phyloP scores from a whole-genome alignment of 1,284 basidiomycete species.

The Ganoderma meredithae region DNA sequence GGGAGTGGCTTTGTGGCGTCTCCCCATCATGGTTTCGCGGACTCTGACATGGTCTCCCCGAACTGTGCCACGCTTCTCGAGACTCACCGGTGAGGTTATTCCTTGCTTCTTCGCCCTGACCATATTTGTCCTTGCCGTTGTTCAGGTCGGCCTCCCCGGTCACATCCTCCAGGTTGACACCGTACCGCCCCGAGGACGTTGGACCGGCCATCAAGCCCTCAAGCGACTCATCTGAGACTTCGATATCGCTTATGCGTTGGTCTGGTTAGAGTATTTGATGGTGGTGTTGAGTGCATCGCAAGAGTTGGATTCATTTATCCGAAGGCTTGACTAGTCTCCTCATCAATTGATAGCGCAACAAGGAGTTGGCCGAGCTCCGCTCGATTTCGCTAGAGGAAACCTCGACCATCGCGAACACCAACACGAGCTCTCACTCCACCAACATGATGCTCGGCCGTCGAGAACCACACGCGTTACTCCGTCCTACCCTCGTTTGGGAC shows the following conservation, averaged over 20 bases:
- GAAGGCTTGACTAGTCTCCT: neutral
- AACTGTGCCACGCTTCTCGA: neutral
- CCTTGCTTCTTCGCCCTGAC: neutral
- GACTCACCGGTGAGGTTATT: neutral
- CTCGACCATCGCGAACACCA: neutral
- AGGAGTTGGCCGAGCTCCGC: neutral
- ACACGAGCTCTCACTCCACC: neutral
- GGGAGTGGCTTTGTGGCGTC: neutral
- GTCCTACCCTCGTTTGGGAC: neutral
- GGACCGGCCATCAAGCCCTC: neutral
- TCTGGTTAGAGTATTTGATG: neutral
- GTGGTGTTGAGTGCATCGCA: neutral
- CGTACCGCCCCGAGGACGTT: neutral
- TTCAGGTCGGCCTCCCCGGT: neutral
- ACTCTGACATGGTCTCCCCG: neutral
- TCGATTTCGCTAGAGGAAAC: neutral
- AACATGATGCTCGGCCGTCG: neutral
- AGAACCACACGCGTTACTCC: neutral
- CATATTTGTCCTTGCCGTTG: conserved; percentile 1
- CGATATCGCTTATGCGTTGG: neutral
- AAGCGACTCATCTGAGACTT: neutral
- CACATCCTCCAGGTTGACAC: neutral
- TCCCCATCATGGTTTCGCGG: neutral
- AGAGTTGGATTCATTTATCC: neutral
- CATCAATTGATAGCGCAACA: neutral